Evolutionary conservation across 2,329 filamentous ascomycete species (phyloP).

Genomic region (Leptosphaerulina australis): DNA sequence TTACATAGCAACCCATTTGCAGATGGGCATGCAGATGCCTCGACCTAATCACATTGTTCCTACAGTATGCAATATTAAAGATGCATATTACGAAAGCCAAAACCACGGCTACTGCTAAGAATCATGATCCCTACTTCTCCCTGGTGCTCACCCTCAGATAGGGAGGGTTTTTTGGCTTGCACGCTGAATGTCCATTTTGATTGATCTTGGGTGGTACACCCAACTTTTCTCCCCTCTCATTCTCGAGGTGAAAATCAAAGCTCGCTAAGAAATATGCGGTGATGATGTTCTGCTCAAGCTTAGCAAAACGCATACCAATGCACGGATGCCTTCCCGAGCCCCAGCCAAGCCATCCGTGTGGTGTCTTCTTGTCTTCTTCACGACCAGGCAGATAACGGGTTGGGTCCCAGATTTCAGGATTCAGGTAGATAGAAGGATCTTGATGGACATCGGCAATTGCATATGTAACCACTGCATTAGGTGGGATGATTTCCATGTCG

Average conservation of each 20-base stretch:
- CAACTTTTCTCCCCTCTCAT: slow-evolving; percentile 48
- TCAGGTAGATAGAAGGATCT: slow-evolving; percentile 56
- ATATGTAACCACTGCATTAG: slow-evolving; percentile 55
- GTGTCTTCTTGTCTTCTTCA: slow-evolving; percentile 55
- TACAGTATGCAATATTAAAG: no score
- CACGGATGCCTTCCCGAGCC: slow-evolving; percentile 54
- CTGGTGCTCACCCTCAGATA: slow-evolving; percentile 50
- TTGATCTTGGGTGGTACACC: slow-evolving; percentile 42
- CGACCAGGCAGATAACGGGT: slow-evolving; percentile 55
- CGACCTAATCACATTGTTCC: no score
- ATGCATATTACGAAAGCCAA: neutral
- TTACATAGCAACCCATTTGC: no score
- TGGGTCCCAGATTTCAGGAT: slow-evolving; percentile 60
- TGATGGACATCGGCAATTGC: slow-evolving; percentile 57
- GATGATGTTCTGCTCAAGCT: slow-evolving; percentile 60
- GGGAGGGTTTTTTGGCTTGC: slow-evolving; percentile 48
- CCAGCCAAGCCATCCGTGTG: slow-evolving; percentile 48
- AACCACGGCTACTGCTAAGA: neutral
- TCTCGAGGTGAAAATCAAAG: slow-evolving; percentile 56
- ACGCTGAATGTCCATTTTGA: slow-evolving; percentile 48
- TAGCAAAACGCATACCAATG: slow-evolving; percentile 56
- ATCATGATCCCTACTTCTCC: slow-evolving; percentile 19
- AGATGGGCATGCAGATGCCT: no score
- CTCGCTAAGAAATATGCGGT: slow-evolving; percentile 57
- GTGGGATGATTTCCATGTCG: slow-evolving; percentile 57